phyloP scores from a whole-genome alignment of 305 asterid genomes.

The Nicotiana rustica region DNA sequence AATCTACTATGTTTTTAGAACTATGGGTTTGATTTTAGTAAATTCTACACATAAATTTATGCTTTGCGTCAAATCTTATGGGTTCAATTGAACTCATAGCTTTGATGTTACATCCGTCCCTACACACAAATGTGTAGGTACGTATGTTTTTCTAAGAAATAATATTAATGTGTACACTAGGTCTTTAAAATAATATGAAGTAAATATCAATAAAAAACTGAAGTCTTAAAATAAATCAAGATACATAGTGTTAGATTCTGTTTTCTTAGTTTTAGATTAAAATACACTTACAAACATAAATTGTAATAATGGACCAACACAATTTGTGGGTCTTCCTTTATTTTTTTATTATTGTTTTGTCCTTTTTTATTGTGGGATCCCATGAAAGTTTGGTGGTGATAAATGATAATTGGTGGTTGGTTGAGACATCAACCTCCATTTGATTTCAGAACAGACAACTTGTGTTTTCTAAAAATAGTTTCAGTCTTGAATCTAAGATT shows the following conservation, averaged over 20 bases:
- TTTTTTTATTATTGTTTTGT: not conserved
- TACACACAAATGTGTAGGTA: too few relatives aligned
- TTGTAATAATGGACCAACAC: slow-evolving; percentile 7
- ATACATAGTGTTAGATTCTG: not conserved
- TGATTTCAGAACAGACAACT: slow-evolving; percentile 6
- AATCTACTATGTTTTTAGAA: too few relatives aligned
- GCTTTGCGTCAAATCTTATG: too few relatives aligned
- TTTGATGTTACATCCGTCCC: too few relatives aligned
- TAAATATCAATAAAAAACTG: not conserved
- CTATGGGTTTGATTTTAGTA: too few relatives aligned
- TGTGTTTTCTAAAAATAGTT: not conserved
- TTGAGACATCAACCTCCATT: not conserved
- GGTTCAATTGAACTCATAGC: too few relatives aligned
- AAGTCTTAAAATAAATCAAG: not conserved
- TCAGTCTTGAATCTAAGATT: not conserved
- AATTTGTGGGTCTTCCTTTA: not conserved
- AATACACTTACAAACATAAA: not conserved
- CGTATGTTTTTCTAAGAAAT: not conserved
- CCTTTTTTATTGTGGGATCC: slow-evolving; percentile 28
- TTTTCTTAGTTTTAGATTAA: not conserved
- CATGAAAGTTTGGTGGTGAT: slow-evolving; percentile 13
- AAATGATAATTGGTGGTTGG: not conserved
- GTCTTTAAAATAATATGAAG: not conserved
- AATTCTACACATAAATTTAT: too few relatives aligned
- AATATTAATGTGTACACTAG: not conserved